Percentiles rank a stretch among this genome's conserved stretches.
Conservation (phyloP, 441 rosid species). For the Francoa sonchifolia region DNA sequence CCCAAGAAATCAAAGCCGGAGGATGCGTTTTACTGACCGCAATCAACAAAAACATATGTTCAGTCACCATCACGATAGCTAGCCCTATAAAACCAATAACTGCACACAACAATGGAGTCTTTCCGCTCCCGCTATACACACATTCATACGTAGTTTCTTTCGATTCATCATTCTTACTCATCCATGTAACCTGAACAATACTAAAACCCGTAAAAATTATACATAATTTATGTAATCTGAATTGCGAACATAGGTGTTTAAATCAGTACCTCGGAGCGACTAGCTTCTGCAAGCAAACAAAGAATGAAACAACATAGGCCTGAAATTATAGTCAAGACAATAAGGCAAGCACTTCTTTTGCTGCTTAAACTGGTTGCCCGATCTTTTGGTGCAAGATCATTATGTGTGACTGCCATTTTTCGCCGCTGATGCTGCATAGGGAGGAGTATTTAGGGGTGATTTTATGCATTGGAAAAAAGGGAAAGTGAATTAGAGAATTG, state of each 20-base stretch:
- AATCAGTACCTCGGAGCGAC: conserved; percentile 58
- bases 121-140: conserved; percentile 61
- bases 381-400: conserved; percentile 59
- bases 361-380: conserved; percentile 51
- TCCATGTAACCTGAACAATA: conserved; percentile 39
- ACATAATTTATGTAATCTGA: neutral
- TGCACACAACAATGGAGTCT: conserved; percentile 58
- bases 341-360: conserved; percentile 43
- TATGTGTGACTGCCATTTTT: conserved; percentile 60
- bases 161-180: conserved; percentile 7
- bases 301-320: conserved; percentile 75
- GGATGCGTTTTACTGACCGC: conserved; percentile 61
- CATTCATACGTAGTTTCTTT: conserved; percentile 30
- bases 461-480: neutral
- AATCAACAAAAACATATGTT: conserved; percentile 52
- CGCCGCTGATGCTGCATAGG: conserved; percentile 27
- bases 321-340: conserved; percentile 41
- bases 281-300: conserved; percentile 82
- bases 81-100: conserved; percentile 47
- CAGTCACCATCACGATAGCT: conserved; percentile 55
- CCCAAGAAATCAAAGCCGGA: conserved; percentile 31
- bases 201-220: neutral
- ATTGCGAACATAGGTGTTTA: neutral
- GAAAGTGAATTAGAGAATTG: conserved; percentile 36
- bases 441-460: conserved; percentile 8